phyloP scores from a whole-genome alignment of 345 rosid genomes.

The Brassica napus region Da-Ae NC_063442.1:43962501-43963000 shows the following conservation, averaged over 20 bases:
- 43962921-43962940: not conserved
- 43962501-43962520: slow-evolving; percentile 14
- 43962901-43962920: not conserved
- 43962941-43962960: not conserved
- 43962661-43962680: not conserved
- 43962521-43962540: slow-evolving; percentile 25
- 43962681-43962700: not conserved
- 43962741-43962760: not conserved
- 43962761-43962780: not conserved
- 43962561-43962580: not conserved
- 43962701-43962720: slow-evolving; percentile 33
- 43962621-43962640: not conserved
- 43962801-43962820: not conserved
- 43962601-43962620: not conserved
- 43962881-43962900: not conserved
- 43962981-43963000: not conserved
- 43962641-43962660: slow-evolving; percentile 23
- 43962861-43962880: not conserved
- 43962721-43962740: slow-evolving; percentile 30
- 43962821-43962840: not conserved
- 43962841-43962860: not conserved
- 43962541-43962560: slow-evolving; percentile 13
- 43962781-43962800: not conserved
- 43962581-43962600: slow-evolving; percentile 9
- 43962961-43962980: not conserved